These are phyloP conservation scores for Ulmus americana DNA, from an alignment of 331 rosid genomes.

Conservation along the genomic window DNA sequence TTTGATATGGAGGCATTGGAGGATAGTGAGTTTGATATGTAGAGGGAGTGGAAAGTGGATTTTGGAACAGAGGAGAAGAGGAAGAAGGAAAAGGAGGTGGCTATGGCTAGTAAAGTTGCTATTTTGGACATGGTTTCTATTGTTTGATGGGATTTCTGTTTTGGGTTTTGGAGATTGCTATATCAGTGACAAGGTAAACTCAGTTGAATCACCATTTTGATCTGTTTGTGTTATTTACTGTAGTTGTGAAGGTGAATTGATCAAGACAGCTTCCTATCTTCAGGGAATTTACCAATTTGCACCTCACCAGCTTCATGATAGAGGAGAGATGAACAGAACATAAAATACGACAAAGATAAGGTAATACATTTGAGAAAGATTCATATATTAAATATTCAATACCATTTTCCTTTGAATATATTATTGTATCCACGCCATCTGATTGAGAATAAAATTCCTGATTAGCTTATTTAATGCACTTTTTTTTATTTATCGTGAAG, in stretches of 20 bases:
- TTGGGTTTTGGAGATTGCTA: neutral
- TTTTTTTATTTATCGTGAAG: neutral
- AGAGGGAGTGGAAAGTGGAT: slow-evolving; percentile 54
- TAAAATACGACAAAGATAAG: too few species aligned
- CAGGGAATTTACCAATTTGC: too few species aligned
- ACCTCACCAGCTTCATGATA: too few species aligned
- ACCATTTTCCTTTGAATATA: neutral
- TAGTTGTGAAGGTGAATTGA: too few species aligned
- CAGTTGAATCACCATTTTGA: neutral
- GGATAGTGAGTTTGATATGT: slow-evolving; percentile 40
- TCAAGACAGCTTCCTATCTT: too few species aligned
- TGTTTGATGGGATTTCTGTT: neutral
- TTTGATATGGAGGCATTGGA: slow-evolving; percentile 41
- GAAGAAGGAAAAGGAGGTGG: slow-evolving; percentile 29
- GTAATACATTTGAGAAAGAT: too few species aligned
- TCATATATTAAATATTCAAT: too few species aligned
- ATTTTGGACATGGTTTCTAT: slow-evolving; percentile 27
- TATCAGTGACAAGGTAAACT: neutral
- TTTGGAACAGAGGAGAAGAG: slow-evolving; percentile 31
- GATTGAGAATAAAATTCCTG: neutral
- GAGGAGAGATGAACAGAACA: too few species aligned
- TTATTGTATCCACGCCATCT: neutral
- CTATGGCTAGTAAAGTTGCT: slow-evolving; percentile 7
- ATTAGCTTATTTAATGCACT: neutral
- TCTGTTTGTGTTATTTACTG: too few species aligned